These are phyloP conservation scores for Crithidia mellificae DNA, from an alignment of 208 protist genomes.

Conservation along the genomic window DNA sequence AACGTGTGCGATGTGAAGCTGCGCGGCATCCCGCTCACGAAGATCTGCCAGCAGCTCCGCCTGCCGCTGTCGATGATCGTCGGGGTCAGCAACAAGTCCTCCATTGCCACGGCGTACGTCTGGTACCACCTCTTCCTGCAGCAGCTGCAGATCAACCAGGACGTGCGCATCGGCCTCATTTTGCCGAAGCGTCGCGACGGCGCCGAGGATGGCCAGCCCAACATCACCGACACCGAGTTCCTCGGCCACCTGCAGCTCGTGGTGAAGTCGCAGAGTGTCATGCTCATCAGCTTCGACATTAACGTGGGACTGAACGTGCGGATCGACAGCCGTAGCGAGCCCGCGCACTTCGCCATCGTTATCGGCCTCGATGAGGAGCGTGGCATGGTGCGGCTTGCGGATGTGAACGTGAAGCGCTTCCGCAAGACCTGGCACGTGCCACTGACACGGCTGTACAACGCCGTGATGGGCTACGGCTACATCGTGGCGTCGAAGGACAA, in stretches of 20 bases:
- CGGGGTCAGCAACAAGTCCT: constrained; percentile 50
- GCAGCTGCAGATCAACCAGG: constrained; percentile 65
- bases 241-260: constrained; percentile 66
- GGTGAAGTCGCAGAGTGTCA: constrained; percentile 70
- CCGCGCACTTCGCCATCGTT: constrained; percentile 88
- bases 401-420: constrained; percentile 91
- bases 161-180: constrained; percentile 74
- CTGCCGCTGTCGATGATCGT: constrained; percentile 86
- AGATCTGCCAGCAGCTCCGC: constrained; percentile 77
- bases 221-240: constrained; percentile 83
- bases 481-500: constrained; percentile 75
- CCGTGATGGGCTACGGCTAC: constrained; percentile 91
- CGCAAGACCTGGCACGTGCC: constrained; percentile 89
- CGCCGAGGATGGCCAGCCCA: constrained; percentile 82
- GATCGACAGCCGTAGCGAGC: constrained; percentile 52
- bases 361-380: constrained; percentile 80
- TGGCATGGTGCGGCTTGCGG: constrained; percentile 77
- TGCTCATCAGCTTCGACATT: constrained; percentile 89
- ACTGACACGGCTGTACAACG: constrained; percentile 71
- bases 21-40: constrained; percentile 87
- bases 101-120: constrained; percentile 65
- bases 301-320: constrained; percentile 84
- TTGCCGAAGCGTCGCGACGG: constrained; percentile 62
- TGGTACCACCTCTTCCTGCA: constrained; percentile 85
- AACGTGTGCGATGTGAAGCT: constrained; percentile 85